Evolutionary conservation across 352 stramenopile species (phyloP).

Genomic region (Thraustochytrium striatum): DNA sequence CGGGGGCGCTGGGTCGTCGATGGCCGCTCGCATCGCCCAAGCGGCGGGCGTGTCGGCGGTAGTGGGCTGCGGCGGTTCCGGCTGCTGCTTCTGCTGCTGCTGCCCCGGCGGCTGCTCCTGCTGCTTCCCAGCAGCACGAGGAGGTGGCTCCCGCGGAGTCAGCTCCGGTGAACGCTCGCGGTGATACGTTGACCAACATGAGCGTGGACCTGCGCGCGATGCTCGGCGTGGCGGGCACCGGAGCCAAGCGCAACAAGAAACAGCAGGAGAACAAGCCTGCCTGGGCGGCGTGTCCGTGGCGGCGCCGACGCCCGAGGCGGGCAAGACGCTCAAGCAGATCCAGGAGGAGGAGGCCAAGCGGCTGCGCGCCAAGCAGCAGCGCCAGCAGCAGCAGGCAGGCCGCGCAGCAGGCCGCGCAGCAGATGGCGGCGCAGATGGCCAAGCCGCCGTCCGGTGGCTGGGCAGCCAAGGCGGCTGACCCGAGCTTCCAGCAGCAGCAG

Average conservation of each 20-base stretch:
- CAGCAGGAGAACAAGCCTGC: conserved; percentile 30
- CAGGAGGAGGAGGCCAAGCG: conserved; percentile 43
- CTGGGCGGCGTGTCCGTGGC: conserved; percentile 1
- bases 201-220: conserved; percentile 38
- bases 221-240: conserved; percentile 8
- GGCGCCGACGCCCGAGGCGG: not conserved
- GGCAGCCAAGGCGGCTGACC: not conserved
- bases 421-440: not conserved
- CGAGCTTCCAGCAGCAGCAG: not conserved
- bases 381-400: conserved; percentile 1
- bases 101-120: not conserved
- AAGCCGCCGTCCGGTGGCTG: not conserved
- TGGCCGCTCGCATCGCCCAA: conserved; percentile 28
- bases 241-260: conserved; percentile 14
- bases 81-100: not conserved
- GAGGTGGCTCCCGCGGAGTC: not conserved
- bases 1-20: conserved; percentile 3
- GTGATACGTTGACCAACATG: conserved; percentile 16
- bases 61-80: not conserved
- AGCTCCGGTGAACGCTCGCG: not conserved
- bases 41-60: not conserved
- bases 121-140: not conserved
- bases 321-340: conserved; percentile 43
- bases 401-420: not conserved
- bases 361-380: conserved; percentile 7